Percentiles rank a stretch among this genome's conserved stretches.
Evolutionary conservation across 2,329 filamentous ascomycete species (phyloP).

Genomic region (Karstenula rhodostoma): DNA sequence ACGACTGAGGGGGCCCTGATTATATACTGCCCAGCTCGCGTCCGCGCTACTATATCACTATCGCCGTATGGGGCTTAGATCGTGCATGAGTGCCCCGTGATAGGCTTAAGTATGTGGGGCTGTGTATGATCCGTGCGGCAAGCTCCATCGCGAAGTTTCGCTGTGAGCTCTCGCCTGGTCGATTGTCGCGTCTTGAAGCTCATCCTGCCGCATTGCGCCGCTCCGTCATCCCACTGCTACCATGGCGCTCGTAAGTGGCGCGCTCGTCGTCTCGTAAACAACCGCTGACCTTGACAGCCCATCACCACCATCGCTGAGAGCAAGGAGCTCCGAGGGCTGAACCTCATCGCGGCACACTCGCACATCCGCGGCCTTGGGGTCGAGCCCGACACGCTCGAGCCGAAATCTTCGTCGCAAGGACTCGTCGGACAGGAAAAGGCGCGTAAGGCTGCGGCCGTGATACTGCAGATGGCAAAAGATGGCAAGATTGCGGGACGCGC

Average conservation of each 20-base stretch:
- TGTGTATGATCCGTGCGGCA: constrained; percentile 17
- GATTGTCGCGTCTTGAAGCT: constrained; percentile 7
- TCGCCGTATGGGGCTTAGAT: background rate
- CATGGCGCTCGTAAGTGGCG: constrained; percentile 45
- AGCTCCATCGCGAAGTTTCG: constrained; percentile 32
- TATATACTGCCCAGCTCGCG: constrained; percentile 1
- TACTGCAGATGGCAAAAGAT: constrained; percentile 98
- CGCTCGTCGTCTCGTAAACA: background rate
- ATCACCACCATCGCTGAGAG: constrained; percentile 90
- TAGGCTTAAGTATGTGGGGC: background rate
- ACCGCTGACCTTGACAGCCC: constrained; percentile 37
- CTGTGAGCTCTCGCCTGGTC: constrained; percentile 14
- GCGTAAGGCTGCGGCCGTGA: constrained; percentile 93
- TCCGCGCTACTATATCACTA: background rate
- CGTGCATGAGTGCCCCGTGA: background rate
- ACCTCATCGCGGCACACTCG: constrained; percentile 97
- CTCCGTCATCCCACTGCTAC: constrained; percentile 15
- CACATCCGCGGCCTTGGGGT: constrained; percentile 97
- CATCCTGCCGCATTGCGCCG: constrained; percentile 15
- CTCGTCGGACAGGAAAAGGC: constrained; percentile 97
- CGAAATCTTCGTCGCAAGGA: constrained; percentile 84
- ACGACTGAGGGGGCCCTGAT: background rate
- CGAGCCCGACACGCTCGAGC: constrained; percentile 88
- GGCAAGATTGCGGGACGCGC: constrained; percentile 97
- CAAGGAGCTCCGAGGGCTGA: constrained; percentile 94